Evolutionary conservation across 352 stramenopile genomes (phyloP), one percentile per base, ranked within the genome.

Genomic region (Globisporangium rhizosaccharum): DNA sequence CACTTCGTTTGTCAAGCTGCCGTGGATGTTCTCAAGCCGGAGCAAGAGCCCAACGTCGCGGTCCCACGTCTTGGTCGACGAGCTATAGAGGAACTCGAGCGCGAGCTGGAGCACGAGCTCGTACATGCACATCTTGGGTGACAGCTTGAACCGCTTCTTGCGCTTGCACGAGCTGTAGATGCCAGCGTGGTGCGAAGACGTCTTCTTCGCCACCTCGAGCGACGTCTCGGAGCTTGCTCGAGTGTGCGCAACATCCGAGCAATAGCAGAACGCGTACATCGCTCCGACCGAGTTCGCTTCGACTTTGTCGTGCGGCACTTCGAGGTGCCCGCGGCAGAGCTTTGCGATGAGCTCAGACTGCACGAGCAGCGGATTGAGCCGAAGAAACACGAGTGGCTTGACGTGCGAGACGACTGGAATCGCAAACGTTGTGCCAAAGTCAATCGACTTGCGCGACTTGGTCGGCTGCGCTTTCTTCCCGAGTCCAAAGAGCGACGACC

Each of bases 11-110:
- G 70, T 71, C 45, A 87, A 36, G 14, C 69, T 61, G 1, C 68
- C 71, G 50, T 86, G 69, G 5, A 88, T 41, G 12, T 73, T 71
- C 54, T 84, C 66, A 28, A 85, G 69, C 3, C 73, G 68, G 33
- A 87, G 62, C n/a, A 87, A 50, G 23, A 82, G 57, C 7, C 67
- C 70, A 28, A 81, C 71, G 33, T 85, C 71, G 48, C 68, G 70
- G 28, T 87, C 76, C 76, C 79, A 84, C 23, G 30, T 59, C n/a
- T 65, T 66, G 1, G 55, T 47, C 1, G 44, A 51, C 50, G 64
- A 68, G 54, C 76, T 62, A 10, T 71, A 67, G 44, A 85, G 61
- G 8, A 88, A 63, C 3, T 71, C 61, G 39, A 75, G 59, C 25
- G 72, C 68, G 10, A 85, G 49, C 37, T 82, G 72, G 8, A 81